Conservation (phyloP, 352 stramenopile species). For the Pythium guiyangense region DNA sequence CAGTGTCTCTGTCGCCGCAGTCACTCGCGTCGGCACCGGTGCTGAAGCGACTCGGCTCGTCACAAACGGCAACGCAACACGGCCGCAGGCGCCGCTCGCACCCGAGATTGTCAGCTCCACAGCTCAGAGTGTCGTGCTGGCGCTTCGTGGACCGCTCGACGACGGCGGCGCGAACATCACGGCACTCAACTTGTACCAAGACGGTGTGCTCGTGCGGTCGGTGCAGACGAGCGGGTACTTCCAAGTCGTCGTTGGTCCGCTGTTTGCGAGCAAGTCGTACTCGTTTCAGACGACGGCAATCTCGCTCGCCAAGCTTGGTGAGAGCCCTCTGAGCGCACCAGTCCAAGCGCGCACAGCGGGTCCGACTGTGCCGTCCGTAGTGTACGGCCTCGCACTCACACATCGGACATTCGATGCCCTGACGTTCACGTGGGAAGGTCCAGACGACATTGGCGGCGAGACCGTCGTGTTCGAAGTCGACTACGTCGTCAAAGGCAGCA, state of each 20-base stretch:
- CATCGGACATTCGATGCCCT: conserved; percentile 26
- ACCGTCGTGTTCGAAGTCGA: conserved; percentile 30
- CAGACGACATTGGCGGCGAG: conserved; percentile 38
- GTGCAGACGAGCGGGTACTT: conserved; percentile 14
- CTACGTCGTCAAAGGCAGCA: conserved; percentile 11
- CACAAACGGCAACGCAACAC: conserved; percentile 21
- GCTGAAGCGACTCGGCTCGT: conserved; percentile 6
- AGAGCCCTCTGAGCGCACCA: conserved; percentile 26
- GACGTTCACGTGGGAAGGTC: conserved; percentile 28
- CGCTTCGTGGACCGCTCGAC: conserved; percentile 31
- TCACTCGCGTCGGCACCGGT: conserved; percentile 25
- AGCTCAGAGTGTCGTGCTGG: conserved; percentile 28
- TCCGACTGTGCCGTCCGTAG: conserved; percentile 27
- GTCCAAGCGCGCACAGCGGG: conserved; percentile 21
- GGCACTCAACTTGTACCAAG: conserved; percentile 32
- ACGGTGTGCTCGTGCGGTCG: conserved; percentile 23
- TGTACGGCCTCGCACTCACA: conserved; percentile 27
- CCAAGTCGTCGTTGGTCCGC: conserved; percentile 17
- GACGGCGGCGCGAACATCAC: conserved; percentile 34
- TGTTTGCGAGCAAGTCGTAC: conserved; percentile 30
- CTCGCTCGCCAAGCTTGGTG: conserved; percentile 20
- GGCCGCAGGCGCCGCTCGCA: conserved; percentile 17
- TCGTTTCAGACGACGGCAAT: conserved; percentile 25
- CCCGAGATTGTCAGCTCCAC: conserved; percentile 20
- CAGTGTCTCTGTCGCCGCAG: conserved; percentile 16